Evolutionary conservation across 345 rosid genomes (phyloP), one percentile per base, ranked within the genome.

Genomic region (Xanthoceras sorbifolium): DNA sequence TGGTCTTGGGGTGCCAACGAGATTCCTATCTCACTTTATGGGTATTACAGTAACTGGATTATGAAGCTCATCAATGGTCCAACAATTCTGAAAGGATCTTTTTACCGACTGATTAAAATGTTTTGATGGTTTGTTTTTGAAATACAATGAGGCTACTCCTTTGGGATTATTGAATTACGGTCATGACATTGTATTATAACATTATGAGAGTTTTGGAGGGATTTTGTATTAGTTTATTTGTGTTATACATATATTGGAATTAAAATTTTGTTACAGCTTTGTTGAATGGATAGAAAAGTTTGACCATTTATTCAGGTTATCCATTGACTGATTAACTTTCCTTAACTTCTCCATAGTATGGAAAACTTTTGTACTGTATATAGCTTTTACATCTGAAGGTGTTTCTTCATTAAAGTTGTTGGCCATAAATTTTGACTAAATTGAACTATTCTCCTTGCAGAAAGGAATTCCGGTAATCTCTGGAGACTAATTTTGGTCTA

Each of bases 401-500:
- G 3, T 44, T 15, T 11, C 8, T 42, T 26, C 36, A 15, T 44
- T 23, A 69, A 69, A 29, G 48, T 48, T 69, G 55, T 5, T 67
- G n/a, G 57, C 31, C 71, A 23, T 25, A 42, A 28, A 23, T 42
- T 25, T 15, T 1, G 2, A 42, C n/a, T 23, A 15, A 67, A 67
- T 67, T 67, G 71, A 23, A 67, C 29, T 14, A 42, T 67, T 52
- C 55, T 42, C 55, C n/a, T 67, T 67, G 71, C 32, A 64, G 52
- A 67, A 67, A 10, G 46, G 36, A 32, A 68, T 11, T 42, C 0
- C 12, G 11, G 12, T 44, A 44, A n/a, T 42, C 17, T 15, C 6
- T 15, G 40, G 59, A 44, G 28, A 25, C 38, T 44, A n/a, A 34
- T 46, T 29, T 42, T 23, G 46, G 38, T 64, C 9, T 67, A 5